Conservation (phyloP, 2,329 filamentous ascomycete genomes). For the Sphaceloma murrayae region DNA sequence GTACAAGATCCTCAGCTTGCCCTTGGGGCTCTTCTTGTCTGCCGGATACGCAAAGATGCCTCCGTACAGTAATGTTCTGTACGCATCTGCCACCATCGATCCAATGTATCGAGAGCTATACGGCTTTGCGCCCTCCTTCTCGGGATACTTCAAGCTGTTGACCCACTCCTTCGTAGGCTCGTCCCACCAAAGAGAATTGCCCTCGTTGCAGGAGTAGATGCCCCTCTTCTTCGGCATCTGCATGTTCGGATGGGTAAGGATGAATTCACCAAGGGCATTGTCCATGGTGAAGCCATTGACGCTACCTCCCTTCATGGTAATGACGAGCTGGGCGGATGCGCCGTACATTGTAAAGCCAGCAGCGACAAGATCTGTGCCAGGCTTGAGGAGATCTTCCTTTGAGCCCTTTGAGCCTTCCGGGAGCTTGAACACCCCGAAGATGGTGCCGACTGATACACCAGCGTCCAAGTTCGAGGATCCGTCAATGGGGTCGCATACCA, state of each 20-base stretch:
- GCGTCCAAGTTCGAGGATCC: constrained; percentile 96
- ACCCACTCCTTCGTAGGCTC: constrained; percentile 81
- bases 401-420: constrained; percentile 63
- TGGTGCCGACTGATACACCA: constrained; percentile 94
- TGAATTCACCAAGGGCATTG: constrained; percentile 95
- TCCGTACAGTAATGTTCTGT: constrained; percentile 88
- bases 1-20: constrained; percentile 93
- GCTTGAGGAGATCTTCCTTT: constrained; percentile 77
- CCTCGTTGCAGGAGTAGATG: constrained; percentile 98
- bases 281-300: constrained; percentile 99
- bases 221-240: constrained; percentile 64
- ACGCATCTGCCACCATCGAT: constrained; percentile 96
- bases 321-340: constrained; percentile 87
- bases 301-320: constrained; percentile 85
- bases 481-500: constrained; percentile 96
- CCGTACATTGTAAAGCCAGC: constrained; percentile 99
- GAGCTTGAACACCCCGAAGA: constrained; percentile 90
- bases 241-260: constrained; percentile 95
- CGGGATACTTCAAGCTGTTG: constrained; percentile 74
- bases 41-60: constrained; percentile 96
- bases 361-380: constrained; percentile 84
- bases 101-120: constrained; percentile 95
- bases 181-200: constrained; percentile 95
- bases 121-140: constrained; percentile 62
- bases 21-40: constrained; percentile 97